Conservation (phyloP, 2,329 filamentous ascomycete species). For the Colletotrichum somersetense region DNA sequence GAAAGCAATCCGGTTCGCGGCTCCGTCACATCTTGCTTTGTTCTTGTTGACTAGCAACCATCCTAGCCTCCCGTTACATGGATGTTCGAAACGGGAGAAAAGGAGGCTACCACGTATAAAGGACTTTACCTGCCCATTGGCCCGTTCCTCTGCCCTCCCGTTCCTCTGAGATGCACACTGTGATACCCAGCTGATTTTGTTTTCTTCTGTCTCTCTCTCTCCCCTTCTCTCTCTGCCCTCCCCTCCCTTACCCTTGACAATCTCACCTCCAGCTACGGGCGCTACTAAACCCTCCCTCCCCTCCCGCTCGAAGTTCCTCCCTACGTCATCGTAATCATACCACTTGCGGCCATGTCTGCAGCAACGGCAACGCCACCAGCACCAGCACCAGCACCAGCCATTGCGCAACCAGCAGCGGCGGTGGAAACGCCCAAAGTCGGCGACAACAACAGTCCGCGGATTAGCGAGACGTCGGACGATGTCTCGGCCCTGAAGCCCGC, state of each 20-base stretch:
- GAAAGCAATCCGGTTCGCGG: conserved; percentile 36
- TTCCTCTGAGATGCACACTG: conserved; percentile 1
- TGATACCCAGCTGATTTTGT: conserved; percentile 22
- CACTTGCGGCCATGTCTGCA: conserved; percentile 25
- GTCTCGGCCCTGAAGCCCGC: conserved; percentile 29
- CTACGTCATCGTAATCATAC: conserved; percentile 15
- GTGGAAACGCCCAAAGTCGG: not conserved
- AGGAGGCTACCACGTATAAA: conserved; percentile 8
- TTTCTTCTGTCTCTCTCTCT: not conserved
- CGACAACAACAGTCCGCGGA: conserved; percentile 11
- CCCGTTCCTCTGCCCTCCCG: not conserved
- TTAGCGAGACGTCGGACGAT: conserved; percentile 37
- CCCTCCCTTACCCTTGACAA: not conserved
- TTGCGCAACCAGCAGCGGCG: conserved; percentile 8
- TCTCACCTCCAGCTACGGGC: not conserved
- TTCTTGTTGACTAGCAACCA: conserved; percentile 5
- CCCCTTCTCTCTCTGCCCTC: no score
- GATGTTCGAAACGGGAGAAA: not conserved
- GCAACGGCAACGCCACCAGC: conserved; percentile 4
- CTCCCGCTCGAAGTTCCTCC: not conserved
- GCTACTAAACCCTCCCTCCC: not conserved
- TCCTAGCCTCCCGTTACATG: not conserved
- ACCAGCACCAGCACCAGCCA: not conserved
- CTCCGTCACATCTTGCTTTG: conserved; percentile 26
- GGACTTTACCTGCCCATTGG: conserved; percentile 13